Conservation (phyloP, 1,284 basidiomycete genomes). For the Marasmius sp. region DNA sequence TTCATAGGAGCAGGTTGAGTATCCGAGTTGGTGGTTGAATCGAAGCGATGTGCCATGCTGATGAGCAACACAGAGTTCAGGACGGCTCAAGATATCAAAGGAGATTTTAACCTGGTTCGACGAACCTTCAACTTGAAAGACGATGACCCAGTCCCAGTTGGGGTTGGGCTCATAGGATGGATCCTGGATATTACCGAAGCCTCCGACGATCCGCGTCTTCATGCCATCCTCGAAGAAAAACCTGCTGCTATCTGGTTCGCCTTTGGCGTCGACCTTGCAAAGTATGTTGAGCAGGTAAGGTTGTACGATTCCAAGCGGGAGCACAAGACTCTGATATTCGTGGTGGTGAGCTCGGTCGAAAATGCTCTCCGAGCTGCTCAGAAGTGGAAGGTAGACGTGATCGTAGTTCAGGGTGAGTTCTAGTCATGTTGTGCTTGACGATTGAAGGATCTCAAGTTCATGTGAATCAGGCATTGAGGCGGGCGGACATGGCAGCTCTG, state of each 20-base stretch:
- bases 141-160: slow-evolving; percentile 9
- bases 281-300: slow-evolving; percentile 12
- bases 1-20: slow-evolving; percentile 25
- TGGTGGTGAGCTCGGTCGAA: slow-evolving; percentile 21
- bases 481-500: slow-evolving; percentile 50
- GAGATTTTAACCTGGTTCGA: not conserved
- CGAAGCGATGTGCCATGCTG: not conserved
- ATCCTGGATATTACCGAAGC: slow-evolving; percentile 11
- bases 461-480: slow-evolving; percentile 46
- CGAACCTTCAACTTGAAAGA: not conserved
- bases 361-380: slow-evolving; percentile 20
- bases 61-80: not conserved
- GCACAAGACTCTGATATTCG: slow-evolving; percentile 23
- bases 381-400: slow-evolving; percentile 23
- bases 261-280: slow-evolving; percentile 14
- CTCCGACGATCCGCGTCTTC: slow-evolving; percentile 9
- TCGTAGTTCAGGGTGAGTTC: slow-evolving; percentile 25
- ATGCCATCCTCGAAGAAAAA: slow-evolving; percentile 9
- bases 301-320: slow-evolving; percentile 14
- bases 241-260: slow-evolving; percentile 16
- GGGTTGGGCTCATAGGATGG: slow-evolving; percentile 17
- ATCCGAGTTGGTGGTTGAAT: no score
- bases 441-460: not conserved
- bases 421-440: not conserved
- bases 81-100: not conserved